A percentile compares a stretch with the other conserved stretches of the same genome.
These are phyloP conservation scores for Chrysochromulina tobinii DNA, from an alignment of 78 protist genomes.

Conservation along the genomic window DNA sequence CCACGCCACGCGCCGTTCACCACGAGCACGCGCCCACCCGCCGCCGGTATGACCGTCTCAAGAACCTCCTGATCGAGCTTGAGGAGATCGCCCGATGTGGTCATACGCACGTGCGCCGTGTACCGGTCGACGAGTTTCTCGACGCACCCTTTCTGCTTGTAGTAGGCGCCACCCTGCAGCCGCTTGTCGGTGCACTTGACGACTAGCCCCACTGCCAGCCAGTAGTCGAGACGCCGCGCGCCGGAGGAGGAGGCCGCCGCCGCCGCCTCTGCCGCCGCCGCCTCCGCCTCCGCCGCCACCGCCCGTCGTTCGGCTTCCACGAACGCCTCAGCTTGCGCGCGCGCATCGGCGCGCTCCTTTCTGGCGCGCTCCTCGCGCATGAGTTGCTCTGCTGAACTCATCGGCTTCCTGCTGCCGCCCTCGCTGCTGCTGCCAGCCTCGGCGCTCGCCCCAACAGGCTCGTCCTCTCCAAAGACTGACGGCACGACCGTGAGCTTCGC, in stretches of 20 bases:
- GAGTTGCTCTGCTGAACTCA: no score
- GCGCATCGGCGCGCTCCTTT: no score
- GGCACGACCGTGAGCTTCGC: no score
- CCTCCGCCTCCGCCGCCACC: not conserved
- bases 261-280: not conserved
- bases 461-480: no score
- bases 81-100: slow-evolving; percentile 9
- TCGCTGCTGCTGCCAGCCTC: no score
- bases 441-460: no score
- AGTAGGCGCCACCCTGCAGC: slow-evolving; percentile 41
- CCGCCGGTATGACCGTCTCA: slow-evolving; percentile 25
- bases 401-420: no score
- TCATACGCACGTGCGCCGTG: slow-evolving; percentile 31
- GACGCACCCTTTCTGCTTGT: slow-evolving; percentile 61
- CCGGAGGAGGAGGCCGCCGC: no score
- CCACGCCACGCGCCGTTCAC: not conserved
- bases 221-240: not conserved
- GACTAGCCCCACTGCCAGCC: not conserved
- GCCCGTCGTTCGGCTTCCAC: not conserved
- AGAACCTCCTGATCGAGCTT: slow-evolving; percentile 34
- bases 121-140: not conserved
- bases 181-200: slow-evolving; percentile 35
- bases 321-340: no score
- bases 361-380: no score
- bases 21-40: not conserved